Conservation (phyloP, 768 basidiomycete genomes). For the Suillus hirtellus region DNA sequence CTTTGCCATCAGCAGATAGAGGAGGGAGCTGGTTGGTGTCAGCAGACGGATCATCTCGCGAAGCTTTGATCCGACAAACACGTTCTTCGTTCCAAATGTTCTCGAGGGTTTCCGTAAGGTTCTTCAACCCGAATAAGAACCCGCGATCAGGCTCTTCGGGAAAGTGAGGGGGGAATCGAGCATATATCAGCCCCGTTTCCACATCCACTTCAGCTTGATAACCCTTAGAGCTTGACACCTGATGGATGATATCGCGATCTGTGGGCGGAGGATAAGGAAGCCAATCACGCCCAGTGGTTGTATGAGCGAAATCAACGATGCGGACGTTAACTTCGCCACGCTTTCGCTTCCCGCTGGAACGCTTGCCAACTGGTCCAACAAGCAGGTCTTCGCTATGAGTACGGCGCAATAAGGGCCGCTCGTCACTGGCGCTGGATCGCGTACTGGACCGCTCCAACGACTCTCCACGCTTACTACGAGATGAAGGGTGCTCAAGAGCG, state of each 20-base stretch:
- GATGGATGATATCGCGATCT: constrained; percentile 40
- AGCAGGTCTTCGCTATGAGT: constrained; percentile 81
- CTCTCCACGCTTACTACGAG: constrained; percentile 72
- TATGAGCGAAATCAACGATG: constrained; percentile 98
- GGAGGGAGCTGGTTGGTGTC: constrained; percentile 57
- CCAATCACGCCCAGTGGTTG: constrained; percentile 94
- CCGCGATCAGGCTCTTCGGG: constrained; percentile 90
- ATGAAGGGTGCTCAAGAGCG: constrained; percentile 62
- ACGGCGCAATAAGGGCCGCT: constrained; percentile 56
- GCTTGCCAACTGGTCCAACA: constrained; percentile 63
- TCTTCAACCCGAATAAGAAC: constrained; percentile 89
- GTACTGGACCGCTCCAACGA: constrained; percentile 62
- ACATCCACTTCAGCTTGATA: constrained; percentile 84
- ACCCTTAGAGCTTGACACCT: constrained; percentile 63
- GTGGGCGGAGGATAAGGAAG: constrained; percentile 56
- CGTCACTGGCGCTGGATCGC: constrained; percentile 43
- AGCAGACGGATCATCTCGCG: constrained; percentile 54
- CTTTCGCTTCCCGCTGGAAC: constrained; percentile 64
- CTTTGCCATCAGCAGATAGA: constrained; percentile 70
- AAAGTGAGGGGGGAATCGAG: constrained; percentile 93
- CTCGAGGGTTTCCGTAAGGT: constrained; percentile 72
- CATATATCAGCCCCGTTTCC: constrained; percentile 80
- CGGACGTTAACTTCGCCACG: constrained; percentile 94
- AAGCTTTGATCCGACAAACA: constrained; percentile 61
- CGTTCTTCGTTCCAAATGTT: constrained; percentile 88